A percentile compares a stretch with the other conserved stretches of the same genome.
Evolutionary conservation across 1,284 basidiomycete genomes (phyloP).

Genomic region (Tremellales sp.): DNA sequence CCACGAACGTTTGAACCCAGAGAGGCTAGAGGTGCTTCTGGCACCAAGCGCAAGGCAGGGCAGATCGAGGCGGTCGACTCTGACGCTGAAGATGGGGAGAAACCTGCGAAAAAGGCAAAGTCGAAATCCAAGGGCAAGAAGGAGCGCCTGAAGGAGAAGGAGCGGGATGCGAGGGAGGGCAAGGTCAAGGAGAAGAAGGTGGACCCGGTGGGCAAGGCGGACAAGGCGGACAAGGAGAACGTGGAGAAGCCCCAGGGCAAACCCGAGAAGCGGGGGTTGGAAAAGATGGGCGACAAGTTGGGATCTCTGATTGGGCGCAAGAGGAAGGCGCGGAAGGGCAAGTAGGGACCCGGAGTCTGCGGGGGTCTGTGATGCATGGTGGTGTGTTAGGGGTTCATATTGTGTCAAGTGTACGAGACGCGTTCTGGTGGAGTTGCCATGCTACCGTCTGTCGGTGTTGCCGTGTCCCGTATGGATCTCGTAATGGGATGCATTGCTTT

Average conservation of each 20-base stretch:
- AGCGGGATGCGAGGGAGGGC: conserved; percentile 7
- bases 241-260: too few species aligned
- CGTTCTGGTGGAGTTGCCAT: too few species aligned
- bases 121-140: conserved; percentile 4
- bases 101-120: conserved; percentile 1
- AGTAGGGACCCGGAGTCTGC: conserved; percentile 13
- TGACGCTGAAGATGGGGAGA: conserved; percentile 25
- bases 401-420: too few species aligned
- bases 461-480: too few species aligned
- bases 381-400: too few species aligned
- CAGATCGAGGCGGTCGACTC: conserved; percentile 24
- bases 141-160: conserved; percentile 4
- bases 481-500: too few species aligned
- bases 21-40: conserved; percentile 7
- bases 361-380: background rate
- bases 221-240: conserved; percentile 1
- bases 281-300: conserved; percentile 44
- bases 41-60: conserved; percentile 21
- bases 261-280: conserved; percentile 41
- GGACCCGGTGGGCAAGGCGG: background rate
- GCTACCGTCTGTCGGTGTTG: too few species aligned
- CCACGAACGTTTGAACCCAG: conserved; percentile 8
- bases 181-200: conserved; percentile 4
- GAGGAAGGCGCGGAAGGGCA: conserved; percentile 42
- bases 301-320: conserved; percentile 49